Evolutionary conservation across 441 rosid genomes (phyloP).

Genomic region (Brassica hybrid): DNA sequence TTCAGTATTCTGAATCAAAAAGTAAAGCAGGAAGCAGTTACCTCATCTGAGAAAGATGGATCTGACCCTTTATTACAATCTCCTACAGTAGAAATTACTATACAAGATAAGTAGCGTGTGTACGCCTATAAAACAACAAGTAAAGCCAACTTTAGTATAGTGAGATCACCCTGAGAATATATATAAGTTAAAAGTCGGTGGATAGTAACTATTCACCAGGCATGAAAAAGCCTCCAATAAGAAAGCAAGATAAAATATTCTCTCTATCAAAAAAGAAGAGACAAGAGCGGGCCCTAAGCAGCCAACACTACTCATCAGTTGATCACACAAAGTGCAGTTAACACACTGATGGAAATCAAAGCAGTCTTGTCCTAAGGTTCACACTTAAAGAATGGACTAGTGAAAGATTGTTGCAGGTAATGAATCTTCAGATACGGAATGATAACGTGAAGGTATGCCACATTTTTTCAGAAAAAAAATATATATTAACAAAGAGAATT

Average conservation of each 20-base stretch:
- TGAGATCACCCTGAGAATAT: conserved; percentile 18
- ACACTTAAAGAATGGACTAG: conserved; percentile 18
- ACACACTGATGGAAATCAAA: conserved; percentile 31
- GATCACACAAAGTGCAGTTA: conserved; percentile 39
- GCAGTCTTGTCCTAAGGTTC: conserved; percentile 38
- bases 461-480: not conserved
- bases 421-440: not conserved
- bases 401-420: conserved; percentile 19
- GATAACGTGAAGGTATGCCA: not conserved
- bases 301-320: conserved; percentile 23
- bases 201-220: conserved; percentile 21
- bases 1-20: not conserved
- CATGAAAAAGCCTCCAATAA: conserved; percentile 36
- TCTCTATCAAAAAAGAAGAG: conserved; percentile 26
- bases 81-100: conserved; percentile 1
- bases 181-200: conserved; percentile 20
- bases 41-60: conserved; percentile 36
- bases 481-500: not conserved
- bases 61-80: conserved; percentile 5
- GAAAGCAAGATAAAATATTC: conserved; percentile 25
- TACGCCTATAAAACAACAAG: conserved; percentile 26
- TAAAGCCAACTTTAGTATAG: not conserved
- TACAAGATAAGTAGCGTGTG: conserved; percentile 19
- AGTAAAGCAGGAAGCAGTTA: conserved; percentile 23
- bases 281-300: conserved; percentile 38